Percentiles rank a stretch among this genome's conserved stretches.
These are phyloP conservation scores for Hylodesmum podocarpum DNA, from an alignment of 306 rosid genomes.

Conservation along the genomic window DNA sequence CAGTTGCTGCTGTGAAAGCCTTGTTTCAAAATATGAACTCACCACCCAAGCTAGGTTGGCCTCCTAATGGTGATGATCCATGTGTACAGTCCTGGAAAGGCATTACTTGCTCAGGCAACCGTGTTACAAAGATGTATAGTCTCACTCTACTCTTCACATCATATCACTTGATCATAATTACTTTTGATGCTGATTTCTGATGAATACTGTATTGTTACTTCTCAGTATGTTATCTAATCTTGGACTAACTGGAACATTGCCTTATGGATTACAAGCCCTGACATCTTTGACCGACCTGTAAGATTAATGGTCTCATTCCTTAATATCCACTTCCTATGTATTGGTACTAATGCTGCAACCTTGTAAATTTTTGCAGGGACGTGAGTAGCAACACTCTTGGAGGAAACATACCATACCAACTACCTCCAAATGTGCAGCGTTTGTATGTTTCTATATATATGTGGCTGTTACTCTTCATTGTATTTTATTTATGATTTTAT, in stretches of 20 bases:
- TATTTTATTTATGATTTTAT: slow-evolving; percentile 2
- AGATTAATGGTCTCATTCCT: slow-evolving; percentile 40
- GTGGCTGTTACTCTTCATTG: slow-evolving; percentile 11
- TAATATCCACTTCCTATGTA: not conserved
- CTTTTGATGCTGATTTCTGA: slow-evolving; percentile 36
- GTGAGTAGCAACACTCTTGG: slow-evolving; percentile 77
- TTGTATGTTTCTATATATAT: slow-evolving; percentile 56
- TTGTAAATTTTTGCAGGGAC: slow-evolving; percentile 62
- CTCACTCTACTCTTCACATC: slow-evolving; percentile 23
- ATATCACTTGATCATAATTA: slow-evolving; percentile 9
- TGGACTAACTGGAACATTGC: slow-evolving; percentile 60
- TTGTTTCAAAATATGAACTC: slow-evolving; percentile 60
- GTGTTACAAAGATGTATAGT: slow-evolving; percentile 77
- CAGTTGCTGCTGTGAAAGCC: slow-evolving; percentile 58
- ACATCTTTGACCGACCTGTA: slow-evolving; percentile 65
- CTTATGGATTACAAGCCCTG: slow-evolving; percentile 57
- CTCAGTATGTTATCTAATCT: slow-evolving; percentile 67
- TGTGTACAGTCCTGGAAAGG: slow-evolving; percentile 95
- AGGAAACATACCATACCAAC: slow-evolving; percentile 62
- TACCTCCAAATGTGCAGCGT: slow-evolving; percentile 69
- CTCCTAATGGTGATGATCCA: slow-evolving; percentile 67
- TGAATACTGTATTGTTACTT: slow-evolving; percentile 23
- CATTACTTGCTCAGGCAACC: slow-evolving; percentile 64
- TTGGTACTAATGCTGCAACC: slow-evolving; percentile 25
- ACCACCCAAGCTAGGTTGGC: slow-evolving; percentile 79